Conservation (phyloP, 73 alveolate species). For the Symbiodinium natans region DNA sequence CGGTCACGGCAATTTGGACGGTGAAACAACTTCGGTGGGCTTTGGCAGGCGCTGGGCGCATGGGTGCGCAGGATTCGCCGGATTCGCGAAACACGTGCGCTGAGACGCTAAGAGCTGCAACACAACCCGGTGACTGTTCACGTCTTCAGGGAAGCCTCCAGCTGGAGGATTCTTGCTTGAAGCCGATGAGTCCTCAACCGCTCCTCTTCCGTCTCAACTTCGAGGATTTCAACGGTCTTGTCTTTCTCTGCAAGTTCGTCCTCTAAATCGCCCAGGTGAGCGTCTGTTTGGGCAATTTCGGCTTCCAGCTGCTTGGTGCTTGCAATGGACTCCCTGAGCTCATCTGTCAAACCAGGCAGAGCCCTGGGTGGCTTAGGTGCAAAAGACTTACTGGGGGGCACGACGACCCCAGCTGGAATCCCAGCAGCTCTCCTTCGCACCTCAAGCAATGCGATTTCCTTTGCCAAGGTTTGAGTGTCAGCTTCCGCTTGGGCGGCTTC, state of each 20-base stretch:
- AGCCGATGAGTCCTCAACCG: slow-evolving; percentile 77
- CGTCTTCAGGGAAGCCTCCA: slow-evolving; percentile 34
- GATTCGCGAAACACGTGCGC: too few relatives aligned
- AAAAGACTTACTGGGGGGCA: neutral
- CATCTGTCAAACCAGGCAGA: slow-evolving; percentile 23
- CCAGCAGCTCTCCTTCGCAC: slow-evolving; percentile 36
- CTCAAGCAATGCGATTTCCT: slow-evolving; percentile 89
- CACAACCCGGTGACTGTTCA: too few relatives aligned
- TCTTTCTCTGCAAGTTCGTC: slow-evolving; percentile 74
- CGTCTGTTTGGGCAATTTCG: slow-evolving; percentile 45
- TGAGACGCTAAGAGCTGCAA: too few relatives aligned
- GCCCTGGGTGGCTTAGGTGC: neutral
- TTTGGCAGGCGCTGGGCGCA: too few relatives aligned
- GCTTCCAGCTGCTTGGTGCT: slow-evolving; percentile 64
- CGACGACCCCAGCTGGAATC: neutral
- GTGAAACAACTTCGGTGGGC: too few relatives aligned
- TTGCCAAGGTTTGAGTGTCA: slow-evolving; percentile 33
- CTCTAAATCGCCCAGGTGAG: slow-evolving; percentile 52
- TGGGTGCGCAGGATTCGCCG: too few relatives aligned
- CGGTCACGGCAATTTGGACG: too few relatives aligned
- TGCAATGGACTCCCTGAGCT: slow-evolving; percentile 60
- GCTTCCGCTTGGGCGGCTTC: slow-evolving; percentile 78
- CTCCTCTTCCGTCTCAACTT: slow-evolving; percentile 81
- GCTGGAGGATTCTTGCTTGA: slow-evolving; percentile 66
- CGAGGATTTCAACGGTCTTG: slow-evolving; percentile 87